Base-by-base conservation (phyloP, 75 land plant species). In the Ceratopteris richardii region DNA sequence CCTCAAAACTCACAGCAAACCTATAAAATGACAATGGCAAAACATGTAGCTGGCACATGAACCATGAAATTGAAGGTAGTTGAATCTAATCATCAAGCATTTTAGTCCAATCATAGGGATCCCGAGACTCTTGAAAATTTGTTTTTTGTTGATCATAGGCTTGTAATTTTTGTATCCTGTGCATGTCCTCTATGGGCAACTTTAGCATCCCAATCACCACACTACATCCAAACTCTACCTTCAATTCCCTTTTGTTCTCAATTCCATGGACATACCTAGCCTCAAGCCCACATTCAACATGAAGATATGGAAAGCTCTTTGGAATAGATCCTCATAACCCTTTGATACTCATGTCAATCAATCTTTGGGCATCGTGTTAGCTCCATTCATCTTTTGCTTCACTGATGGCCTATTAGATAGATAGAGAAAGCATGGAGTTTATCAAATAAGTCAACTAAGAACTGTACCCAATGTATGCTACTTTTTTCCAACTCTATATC, bases 321-420 rank as follows among this genome's bases (percentile, higher is more conserved):
- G 98, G 96, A 29, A 94, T 86, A 17, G 79, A 83, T 44, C 59
- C 70, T 23, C 91, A 80, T 56, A 94, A 51, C 0, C 91, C 91
- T 56, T 86, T 86, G 24, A 51, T 66, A 31, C 83, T 79, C 9
- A 96, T 90, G 24, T 84, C 85, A 44, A 94, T 94, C 7, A 94
- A 72, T 72, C 82, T 94, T 74, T 94, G 90, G 11, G 90, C 85
- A 55, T 88, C 79, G 66, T 94, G 98, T 44, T 94, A 96, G 59
- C 90, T 86, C 98, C 98, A 94, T 54, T 94, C 98, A 40, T 80
- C 84, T 69, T 89, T 91, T 31, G 88, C 98, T 72, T 94, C 98
- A 46, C 90, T 96, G 51, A 94, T 94, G 33, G 90, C 98, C 98
- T 94, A 73, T 40, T 64, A 42, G 0, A 65, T 29, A 54, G 14